A percentile compares a stretch with the other conserved stretches of the same genome.
These are phyloP conservation scores for Irineochytrium annulatum DNA, from an alignment of 192 early-diverging fungal species.

Conservation along the genomic window DNA sequence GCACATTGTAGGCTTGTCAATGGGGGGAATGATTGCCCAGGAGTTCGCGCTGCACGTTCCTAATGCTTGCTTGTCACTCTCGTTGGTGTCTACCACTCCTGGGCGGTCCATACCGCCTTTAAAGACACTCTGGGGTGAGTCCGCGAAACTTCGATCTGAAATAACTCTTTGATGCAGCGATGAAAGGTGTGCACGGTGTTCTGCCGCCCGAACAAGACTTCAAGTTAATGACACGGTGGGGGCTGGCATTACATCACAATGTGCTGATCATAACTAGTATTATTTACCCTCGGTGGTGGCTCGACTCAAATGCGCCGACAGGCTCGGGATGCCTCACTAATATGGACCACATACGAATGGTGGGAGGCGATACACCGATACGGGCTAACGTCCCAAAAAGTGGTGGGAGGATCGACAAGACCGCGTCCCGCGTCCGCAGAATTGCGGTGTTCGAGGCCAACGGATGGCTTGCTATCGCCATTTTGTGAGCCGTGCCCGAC, in stretches of 20 bases:
- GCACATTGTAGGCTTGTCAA: constrained; percentile 24
- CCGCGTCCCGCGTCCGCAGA: neutral
- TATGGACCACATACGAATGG: constrained; percentile 6
- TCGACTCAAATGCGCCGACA: neutral
- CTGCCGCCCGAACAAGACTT: constrained; percentile 5
- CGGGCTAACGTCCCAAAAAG: too few species aligned
- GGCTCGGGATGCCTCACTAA: constrained; percentile 6
- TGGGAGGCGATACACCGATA: too few species aligned
- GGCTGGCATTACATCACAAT: too few species aligned
- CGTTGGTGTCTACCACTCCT: constrained; percentile 1
- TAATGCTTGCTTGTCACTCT: constrained; percentile 4
- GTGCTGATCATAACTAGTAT: too few species aligned
- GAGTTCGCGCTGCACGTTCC: constrained; percentile 16
- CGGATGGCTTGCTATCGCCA: neutral
- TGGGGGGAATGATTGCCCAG: constrained; percentile 31
- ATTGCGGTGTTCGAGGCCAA: constrained; percentile 1
- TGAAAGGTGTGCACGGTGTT: constrained; percentile 1
- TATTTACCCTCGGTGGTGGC: constrained; percentile 6
- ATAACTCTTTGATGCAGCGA: neutral
- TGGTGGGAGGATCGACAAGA: constrained; percentile 8
- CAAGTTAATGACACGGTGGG: constrained; percentile 4
- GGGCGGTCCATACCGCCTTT: neutral
- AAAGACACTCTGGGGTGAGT: neutral
- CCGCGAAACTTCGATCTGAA: neutral
- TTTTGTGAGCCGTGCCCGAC: neutral